Evolutionary conservation across 257 asterid species (phyloP).

Genomic region (Nicotiana sylvestris): DNA sequence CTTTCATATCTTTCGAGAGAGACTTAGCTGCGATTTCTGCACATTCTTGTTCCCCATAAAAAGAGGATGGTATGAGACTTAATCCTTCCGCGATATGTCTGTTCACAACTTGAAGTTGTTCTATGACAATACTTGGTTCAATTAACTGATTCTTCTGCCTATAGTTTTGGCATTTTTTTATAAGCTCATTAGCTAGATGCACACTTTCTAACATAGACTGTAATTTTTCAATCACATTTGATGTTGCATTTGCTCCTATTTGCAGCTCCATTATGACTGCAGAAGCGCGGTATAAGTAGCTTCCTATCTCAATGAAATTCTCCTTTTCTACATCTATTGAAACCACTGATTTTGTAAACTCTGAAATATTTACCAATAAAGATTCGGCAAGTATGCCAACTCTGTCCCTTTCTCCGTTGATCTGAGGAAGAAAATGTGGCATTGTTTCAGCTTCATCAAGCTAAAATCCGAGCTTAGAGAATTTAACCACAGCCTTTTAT

Average conservation of each 20-base stretch:
- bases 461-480: neutral
- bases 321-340: conserved; percentile 43
- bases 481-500: neutral
- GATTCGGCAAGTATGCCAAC: conserved; percentile 33
- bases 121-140: conserved; percentile 27
- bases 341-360: conserved; percentile 34
- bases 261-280: conserved; percentile 52
- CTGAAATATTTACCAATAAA: conserved; percentile 39
- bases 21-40: conserved; percentile 48
- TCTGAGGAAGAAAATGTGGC: conserved; percentile 7
- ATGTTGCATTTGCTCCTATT: conserved; percentile 33
- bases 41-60: conserved; percentile 41
- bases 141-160: conserved; percentile 15
- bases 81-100: conserved; percentile 54
- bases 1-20: conserved; percentile 57
- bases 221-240: conserved; percentile 39
- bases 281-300: conserved; percentile 62
- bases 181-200: conserved; percentile 37
- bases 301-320: conserved; percentile 45
- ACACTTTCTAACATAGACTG: conserved; percentile 40
- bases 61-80: conserved; percentile 34
- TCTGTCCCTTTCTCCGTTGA: conserved; percentile 32
- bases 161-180: conserved; percentile 26
- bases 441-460: conserved; percentile 4
- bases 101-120: conserved; percentile 47